These are phyloP conservation scores for Candida insectalens DNA, from an alignment of 805 yeast genomes.

Conservation along the genomic window DNA sequence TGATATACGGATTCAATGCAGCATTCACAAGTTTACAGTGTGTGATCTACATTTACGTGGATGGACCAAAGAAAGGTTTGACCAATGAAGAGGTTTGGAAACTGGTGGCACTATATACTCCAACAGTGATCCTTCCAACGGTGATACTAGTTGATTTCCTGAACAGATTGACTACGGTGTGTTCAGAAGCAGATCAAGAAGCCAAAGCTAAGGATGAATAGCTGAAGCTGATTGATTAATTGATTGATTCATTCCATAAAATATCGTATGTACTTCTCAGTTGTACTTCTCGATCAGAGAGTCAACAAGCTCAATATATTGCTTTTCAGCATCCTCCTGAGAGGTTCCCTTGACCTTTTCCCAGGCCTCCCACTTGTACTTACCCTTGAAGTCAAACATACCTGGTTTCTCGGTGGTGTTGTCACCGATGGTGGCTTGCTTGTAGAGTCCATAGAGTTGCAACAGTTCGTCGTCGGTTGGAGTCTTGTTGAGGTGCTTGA, in stretches of 20 bases:
- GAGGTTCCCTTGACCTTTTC: conserved; percentile 74
- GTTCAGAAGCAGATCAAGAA: no score
- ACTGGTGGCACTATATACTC: conserved; percentile 47
- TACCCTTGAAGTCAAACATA: conserved; percentile 84
- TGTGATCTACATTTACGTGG: conserved; percentile 34
- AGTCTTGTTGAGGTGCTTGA: conserved; percentile 60
- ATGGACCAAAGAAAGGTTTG: conserved; percentile 31
- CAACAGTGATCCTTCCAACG: conserved; percentile 63
- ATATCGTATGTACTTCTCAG: neutral
- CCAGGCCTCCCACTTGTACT: conserved; percentile 99
- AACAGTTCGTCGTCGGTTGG: conserved; percentile 85
- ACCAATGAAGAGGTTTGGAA: conserved; percentile 27
- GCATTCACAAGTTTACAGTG: conserved; percentile 71
- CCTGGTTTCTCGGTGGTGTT: conserved; percentile 84
- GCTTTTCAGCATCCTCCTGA: conserved; percentile 83
- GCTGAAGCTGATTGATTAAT: conserved; percentile 4
- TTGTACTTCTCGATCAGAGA: conserved; percentile 46
- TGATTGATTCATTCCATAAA: neutral
- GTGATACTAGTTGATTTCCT: conserved; percentile 41
- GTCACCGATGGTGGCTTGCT: conserved; percentile 97
- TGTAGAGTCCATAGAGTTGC: conserved; percentile 82
- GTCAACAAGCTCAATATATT: conserved; percentile 63
- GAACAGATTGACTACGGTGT: conserved; percentile 6
- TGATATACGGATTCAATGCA: conserved; percentile 77
- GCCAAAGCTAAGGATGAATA: neutral